phyloP scores from a whole-genome alignment of 2,329 filamentous ascomycete genomes.

The Aspergillus ibericus region DNA sequence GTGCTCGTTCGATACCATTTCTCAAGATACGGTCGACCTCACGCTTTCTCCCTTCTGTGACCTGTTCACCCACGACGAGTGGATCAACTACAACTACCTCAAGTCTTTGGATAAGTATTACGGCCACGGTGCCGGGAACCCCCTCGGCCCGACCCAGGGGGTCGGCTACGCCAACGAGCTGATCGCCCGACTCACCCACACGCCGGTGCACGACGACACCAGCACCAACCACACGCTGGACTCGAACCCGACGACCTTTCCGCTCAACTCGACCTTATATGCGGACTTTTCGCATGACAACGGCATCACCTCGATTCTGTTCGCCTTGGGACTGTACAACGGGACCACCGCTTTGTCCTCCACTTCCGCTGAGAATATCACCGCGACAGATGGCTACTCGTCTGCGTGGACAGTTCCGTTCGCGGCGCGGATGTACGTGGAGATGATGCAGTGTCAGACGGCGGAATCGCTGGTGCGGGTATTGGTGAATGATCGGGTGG shows the following conservation, averaged over 20 bases:
- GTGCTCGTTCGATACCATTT: slow-evolving; percentile 82
- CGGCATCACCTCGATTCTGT: slow-evolving; percentile 74
- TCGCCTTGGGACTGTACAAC: slow-evolving; percentile 77
- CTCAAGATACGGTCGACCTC: slow-evolving; percentile 50
- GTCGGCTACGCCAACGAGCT: slow-evolving; percentile 88
- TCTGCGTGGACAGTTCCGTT: slow-evolving; percentile 82
- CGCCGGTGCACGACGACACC: slow-evolving; percentile 70
- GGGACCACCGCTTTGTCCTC: slow-evolving; percentile 57
- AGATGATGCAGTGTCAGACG: slow-evolving; percentile 72
- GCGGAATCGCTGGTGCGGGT: slow-evolving; percentile 72
- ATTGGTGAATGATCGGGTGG: slow-evolving; percentile 79
- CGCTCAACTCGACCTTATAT: slow-evolving; percentile 67
- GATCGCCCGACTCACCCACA: slow-evolving; percentile 71
- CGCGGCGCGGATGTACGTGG: slow-evolving; percentile 76
- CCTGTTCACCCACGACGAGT: slow-evolving; percentile 72
- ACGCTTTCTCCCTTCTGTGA: slow-evolving; percentile 69
- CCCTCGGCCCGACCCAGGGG: slow-evolving; percentile 78
- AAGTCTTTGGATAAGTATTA: slow-evolving; percentile 83
- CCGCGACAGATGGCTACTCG: slow-evolving; percentile 66
- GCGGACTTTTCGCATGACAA: slow-evolving; percentile 94
- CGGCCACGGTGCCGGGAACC: slow-evolving; percentile 72
- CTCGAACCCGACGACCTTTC: slow-evolving; percentile 66
- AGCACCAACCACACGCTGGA: slow-evolving; percentile 78
- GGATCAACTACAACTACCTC: slow-evolving; percentile 77
- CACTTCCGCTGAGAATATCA: slow-evolving; percentile 49